A percentile compares a stretch with the other conserved stretches of the same genome.
These are phyloP conservation scores for Tricholoma hemisulphureum DNA, from an alignment of 768 basidiomycete species.

Conservation along the genomic window DNA sequence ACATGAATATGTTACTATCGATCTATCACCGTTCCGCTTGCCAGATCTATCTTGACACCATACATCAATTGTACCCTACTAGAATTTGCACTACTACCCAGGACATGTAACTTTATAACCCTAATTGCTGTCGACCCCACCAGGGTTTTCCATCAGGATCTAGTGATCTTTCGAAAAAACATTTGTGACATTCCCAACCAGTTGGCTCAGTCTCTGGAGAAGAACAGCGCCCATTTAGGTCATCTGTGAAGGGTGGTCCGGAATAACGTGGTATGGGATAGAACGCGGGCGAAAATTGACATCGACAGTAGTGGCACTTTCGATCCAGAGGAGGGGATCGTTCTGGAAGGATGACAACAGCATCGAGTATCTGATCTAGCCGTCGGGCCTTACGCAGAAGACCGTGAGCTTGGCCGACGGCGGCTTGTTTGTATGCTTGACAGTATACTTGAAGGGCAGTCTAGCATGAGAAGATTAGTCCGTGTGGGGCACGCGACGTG, in stretches of 20 bases:
- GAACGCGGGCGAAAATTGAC: conserved; percentile 76
- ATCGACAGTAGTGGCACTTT: conserved; percentile 60
- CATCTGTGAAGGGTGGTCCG: background rate
- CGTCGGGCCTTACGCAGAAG: conserved; percentile 87
- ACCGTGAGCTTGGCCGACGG: conserved; percentile 70
- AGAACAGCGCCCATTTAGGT: background rate
- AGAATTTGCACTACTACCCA: conserved; percentile 25
- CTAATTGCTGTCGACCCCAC: conserved; percentile 33
- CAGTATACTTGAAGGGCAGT: conserved; percentile 89
- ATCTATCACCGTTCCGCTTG: conserved; percentile 23
- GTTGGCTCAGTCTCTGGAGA: conserved; percentile 4
- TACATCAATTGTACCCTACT: conserved; percentile 23
- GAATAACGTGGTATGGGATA: conserved; percentile 37
- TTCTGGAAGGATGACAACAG: conserved; percentile 21
- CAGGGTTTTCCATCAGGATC: conserved; percentile 24
- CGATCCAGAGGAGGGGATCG: conserved; percentile 31
- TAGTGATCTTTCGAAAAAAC: conserved; percentile 38
- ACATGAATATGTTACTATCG: conserved; percentile 35
- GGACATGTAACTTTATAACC: conserved; percentile 40
- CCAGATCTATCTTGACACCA: conserved; percentile 14
- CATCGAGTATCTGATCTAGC: conserved; percentile 69
- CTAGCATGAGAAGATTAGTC: conserved; percentile 36
- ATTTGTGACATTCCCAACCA: conserved; percentile 46
- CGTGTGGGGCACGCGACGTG: background rate
- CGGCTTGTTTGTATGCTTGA: conserved; percentile 79